Conservation (phyloP, 2,329 filamentous ascomycete species). For the Exophiala sideris region DNA sequence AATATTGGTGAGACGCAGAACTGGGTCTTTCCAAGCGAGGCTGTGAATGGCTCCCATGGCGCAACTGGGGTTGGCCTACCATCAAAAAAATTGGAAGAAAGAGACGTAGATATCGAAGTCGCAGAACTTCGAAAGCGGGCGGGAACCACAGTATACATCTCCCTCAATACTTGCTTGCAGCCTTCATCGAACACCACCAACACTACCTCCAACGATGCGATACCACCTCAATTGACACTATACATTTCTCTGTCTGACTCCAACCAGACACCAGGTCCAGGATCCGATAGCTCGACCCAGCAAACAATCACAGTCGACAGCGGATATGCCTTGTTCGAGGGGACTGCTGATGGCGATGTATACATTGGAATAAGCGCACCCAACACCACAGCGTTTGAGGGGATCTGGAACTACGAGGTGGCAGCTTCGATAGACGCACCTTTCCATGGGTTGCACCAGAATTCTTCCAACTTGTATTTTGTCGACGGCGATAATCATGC, state of each 20-base stretch:
- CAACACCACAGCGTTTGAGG: conserved; percentile 59
- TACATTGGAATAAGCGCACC: conserved; percentile 76
- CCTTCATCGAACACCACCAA: conserved; percentile 56
- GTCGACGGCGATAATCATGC: conserved; percentile 81
- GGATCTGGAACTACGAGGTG: conserved; percentile 74
- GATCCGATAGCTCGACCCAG: conserved; percentile 45
- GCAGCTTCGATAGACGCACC: conserved; percentile 76
- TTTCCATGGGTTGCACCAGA: conserved; percentile 56
- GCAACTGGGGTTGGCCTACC: conserved; percentile 36
- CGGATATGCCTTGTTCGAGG: conserved; percentile 65
- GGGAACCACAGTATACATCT: conserved; percentile 61
- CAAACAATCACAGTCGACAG: conserved; percentile 55
- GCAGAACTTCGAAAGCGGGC: conserved; percentile 22
- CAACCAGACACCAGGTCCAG: conserved; percentile 66
- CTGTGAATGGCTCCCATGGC: conserved; percentile 48
- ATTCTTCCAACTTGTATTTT: conserved; percentile 65
- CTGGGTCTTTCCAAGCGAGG: conserved; percentile 61
- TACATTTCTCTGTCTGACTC: conserved; percentile 67
- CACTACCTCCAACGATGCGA: conserved; percentile 38
- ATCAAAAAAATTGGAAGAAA: conserved; percentile 27
- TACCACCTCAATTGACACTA: conserved; percentile 70
- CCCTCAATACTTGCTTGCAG: conserved; percentile 80
- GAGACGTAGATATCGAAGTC: conserved; percentile 20
- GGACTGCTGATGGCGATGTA: conserved; percentile 63
- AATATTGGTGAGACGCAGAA: conserved; percentile 59